Base-by-base conservation (phyloP, 192 early-diverging fungal species). In the Mortierella hygrophila region DNA sequence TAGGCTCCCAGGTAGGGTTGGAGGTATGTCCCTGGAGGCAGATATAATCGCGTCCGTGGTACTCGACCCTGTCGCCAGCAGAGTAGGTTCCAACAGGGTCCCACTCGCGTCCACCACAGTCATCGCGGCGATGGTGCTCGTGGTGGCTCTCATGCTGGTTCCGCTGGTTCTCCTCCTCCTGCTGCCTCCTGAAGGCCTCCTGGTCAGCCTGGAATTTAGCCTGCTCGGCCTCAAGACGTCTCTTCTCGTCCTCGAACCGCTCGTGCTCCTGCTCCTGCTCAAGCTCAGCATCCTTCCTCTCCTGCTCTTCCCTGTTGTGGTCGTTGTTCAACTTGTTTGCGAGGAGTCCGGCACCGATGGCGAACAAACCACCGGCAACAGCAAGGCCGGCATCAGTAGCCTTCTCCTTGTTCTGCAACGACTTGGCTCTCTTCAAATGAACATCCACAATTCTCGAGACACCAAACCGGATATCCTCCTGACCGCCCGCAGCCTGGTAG, bases 1-100 rank as follows among this genome's bases (percentile, higher is more conserved):
- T 83, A 38, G 91, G 91, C 77, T 87, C 65, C 91, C 91, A 91
- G 23, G 88, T 90, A 44, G 89, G 89, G 74, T 91, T 90, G 72
- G 87, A 87, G n/a, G 60, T 76, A 57, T 90, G 89, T 10, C 83
- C 84, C 77, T 90, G 89, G 13, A 91, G 81, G 54, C 91, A 91
- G 38, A 90, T 44, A 38, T 87, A 91, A 35, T 68, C 69, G 46
- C 87, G 88, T 4, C 89, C 89, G 21, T 89, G 81, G 79, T 88
- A 91, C 40, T 74, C 72, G 41, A 91, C 89, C 70, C 83, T 88
- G 68, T 91, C 89, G 23, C 89, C 91, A 29, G 89, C 79, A 35
- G 76, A 49, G 74, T 91, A 91, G 41, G 55, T 88, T 57, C 88
- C 89, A 49, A 84, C 74, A 35, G 91, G 79, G 44, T 91, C 82